These are phyloP conservation scores for Rhodotorula sp. DNA, from an alignment of 1,284 basidiomycete genomes.

Conservation along the genomic window DNA sequence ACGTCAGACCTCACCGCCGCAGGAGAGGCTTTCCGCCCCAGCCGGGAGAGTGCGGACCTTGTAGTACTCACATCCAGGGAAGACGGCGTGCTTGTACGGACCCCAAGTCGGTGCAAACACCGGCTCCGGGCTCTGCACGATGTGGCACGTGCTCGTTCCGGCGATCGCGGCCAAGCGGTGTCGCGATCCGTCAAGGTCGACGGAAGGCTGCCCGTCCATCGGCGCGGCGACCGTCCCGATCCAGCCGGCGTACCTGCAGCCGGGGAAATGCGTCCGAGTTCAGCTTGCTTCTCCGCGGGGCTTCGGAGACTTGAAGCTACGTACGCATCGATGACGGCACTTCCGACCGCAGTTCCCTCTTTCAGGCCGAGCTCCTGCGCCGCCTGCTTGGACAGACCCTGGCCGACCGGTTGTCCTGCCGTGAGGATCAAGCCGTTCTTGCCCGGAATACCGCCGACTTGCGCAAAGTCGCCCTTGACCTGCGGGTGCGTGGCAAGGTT, in stretches of 20 bases:
- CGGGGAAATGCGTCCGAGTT: background rate
- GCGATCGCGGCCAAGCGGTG: constrained; percentile 88
- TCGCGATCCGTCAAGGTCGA: constrained; percentile 53
- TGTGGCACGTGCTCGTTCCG: constrained; percentile 93
- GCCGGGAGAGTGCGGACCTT: background rate
- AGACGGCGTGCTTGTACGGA: constrained; percentile 85
- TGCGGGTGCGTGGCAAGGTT: background rate
- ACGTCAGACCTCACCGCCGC: background rate
- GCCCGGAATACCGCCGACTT: constrained; percentile 70
- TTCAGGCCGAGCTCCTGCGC: constrained; percentile 80
- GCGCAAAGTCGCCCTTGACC: constrained; percentile 63
- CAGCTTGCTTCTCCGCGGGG: background rate
- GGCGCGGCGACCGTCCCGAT: constrained; percentile 89
- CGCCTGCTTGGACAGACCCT: constrained; percentile 72
- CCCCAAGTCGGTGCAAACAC: constrained; percentile 94
- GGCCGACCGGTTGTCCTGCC: constrained; percentile 88
- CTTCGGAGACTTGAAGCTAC: background rate
- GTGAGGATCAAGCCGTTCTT: constrained; percentile 66
- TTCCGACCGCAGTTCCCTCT: constrained; percentile 90
- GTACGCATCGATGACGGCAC: constrained; percentile 90
- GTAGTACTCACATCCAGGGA: constrained; percentile 64
- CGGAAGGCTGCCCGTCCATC: constrained; percentile 55
- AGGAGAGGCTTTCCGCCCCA: no score
- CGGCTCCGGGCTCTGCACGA: constrained; percentile 70
- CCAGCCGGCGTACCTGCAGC: constrained; percentile 81